These are phyloP conservation scores for Mortierella sp. DNA, from an alignment of 371 early-diverging fungal genomes.

Conservation along the genomic window DNA sequence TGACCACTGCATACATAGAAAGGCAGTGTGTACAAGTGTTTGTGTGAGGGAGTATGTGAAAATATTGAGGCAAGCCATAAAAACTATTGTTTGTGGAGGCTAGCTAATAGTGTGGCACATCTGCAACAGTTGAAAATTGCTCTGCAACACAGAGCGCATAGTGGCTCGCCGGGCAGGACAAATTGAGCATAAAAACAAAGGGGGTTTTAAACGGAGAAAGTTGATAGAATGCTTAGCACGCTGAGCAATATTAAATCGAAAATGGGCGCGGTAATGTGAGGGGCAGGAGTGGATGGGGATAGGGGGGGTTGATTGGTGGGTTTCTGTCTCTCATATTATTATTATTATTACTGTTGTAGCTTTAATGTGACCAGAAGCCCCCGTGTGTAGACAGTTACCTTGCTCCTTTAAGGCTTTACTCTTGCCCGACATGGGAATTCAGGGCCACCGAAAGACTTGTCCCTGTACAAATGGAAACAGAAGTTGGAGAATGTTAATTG, in stretches of 20 bases:
- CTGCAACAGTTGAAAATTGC: not conserved
- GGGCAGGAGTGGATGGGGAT: not conserved
- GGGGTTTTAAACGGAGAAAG: not conserved
- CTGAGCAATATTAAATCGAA: not conserved
- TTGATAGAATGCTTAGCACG: not conserved
- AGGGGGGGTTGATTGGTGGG: not conserved
- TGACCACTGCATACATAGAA: not conserved
- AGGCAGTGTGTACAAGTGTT: too few species aligned
- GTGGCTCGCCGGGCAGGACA: not conserved
- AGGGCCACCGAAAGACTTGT: slow-evolving; percentile 38
- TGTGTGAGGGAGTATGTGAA: too few species aligned
- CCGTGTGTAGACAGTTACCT: slow-evolving; percentile 19
- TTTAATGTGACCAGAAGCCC: not conserved
- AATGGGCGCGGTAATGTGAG: not conserved
- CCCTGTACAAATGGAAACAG: slow-evolving; percentile 9
- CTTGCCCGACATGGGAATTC: slow-evolving; percentile 54
- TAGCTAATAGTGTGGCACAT: not conserved
- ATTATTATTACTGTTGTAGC: too few species aligned
- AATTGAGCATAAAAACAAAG: not conserved
- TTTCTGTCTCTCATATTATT: too few species aligned
- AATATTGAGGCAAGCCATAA: too few species aligned
- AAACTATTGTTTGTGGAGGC: not conserved
- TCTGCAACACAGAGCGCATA: not conserved
- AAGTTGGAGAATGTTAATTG: too few species aligned
- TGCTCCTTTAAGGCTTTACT: slow-evolving; percentile 48